phyloP scores from a whole-genome alignment of 768 basidiomycete species.

The Lactarius trivialis region DNA sequence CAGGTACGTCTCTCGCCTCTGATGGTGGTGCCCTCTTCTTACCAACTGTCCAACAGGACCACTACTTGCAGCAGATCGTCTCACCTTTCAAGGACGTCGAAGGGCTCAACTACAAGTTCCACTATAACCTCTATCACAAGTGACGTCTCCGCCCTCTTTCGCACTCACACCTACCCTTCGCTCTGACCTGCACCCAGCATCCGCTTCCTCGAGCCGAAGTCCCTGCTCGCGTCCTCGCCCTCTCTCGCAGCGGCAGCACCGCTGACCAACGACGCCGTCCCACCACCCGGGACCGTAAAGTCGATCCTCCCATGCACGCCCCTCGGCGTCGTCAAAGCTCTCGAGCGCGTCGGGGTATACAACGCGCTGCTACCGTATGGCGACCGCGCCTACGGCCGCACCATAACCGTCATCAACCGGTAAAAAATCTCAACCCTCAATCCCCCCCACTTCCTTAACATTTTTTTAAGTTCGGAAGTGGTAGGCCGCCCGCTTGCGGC shows the following conservation, averaged over 20 bases:
- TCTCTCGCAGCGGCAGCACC: constrained; percentile 28
- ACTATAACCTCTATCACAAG: constrained; percentile 95
- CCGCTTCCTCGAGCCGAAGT: constrained; percentile 80
- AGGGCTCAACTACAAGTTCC: constrained; percentile 93
- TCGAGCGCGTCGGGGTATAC: constrained; percentile 89
- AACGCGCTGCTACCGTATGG: constrained; percentile 90
- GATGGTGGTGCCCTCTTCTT: neutral
- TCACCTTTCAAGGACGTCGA: constrained; percentile 97
- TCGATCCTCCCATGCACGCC: constrained; percentile 98
- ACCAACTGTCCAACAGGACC: constrained; percentile 52
- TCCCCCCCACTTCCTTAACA: neutral
- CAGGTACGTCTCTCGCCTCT: constrained; percentile 56
- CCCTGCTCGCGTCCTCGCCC: constrained; percentile 45
- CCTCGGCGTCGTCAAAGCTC: constrained; percentile 89
- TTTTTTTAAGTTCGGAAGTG: constrained; percentile 74
- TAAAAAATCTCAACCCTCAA: constrained; percentile 29
- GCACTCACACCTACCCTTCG: neutral
- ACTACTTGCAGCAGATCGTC: constrained; percentile 96
- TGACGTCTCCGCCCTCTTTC: constrained; percentile 27
- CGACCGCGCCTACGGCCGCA: constrained; percentile 90
- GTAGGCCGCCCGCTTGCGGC: constrained; percentile 97
- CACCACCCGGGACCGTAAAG: constrained; percentile 84
- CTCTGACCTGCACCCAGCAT: constrained; percentile 47
- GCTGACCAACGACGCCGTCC: constrained; percentile 44
- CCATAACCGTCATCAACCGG: constrained; percentile 92